Conservation (phyloP, 1,139 yeast genomes). For the Pichia sp. region DNA sequence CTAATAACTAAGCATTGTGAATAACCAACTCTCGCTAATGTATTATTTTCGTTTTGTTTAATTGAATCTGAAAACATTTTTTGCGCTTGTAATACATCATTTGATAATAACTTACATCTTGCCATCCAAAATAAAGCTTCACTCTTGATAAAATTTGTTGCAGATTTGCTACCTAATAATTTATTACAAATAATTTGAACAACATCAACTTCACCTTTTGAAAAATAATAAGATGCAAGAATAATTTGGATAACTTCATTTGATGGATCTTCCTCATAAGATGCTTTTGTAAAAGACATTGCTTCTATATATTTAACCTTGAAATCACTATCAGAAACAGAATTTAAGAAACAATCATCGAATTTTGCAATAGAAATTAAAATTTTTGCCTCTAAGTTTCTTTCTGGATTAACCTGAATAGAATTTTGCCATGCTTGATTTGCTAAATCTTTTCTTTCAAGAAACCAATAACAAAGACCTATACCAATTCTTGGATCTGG, state of each 20-base stretch:
- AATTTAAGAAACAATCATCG: slow-evolving; percentile 53
- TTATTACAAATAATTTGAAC: slow-evolving; percentile 54
- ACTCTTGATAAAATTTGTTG: slow-evolving; percentile 45
- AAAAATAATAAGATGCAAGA: slow-evolving; percentile 30
- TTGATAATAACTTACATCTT: slow-evolving; percentile 56
- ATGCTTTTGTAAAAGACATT: slow-evolving; percentile 32
- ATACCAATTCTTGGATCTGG: slow-evolving; percentile 96
- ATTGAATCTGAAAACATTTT: slow-evolving; percentile 67
- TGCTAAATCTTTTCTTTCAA: slow-evolving; percentile 76
- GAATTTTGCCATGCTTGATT: slow-evolving; percentile 76
- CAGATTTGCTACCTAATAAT: slow-evolving; percentile 38
- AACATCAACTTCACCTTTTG: slow-evolving; percentile 44
- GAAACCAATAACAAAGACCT: slow-evolving; percentile 89
- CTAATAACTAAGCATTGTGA: slow-evolving; percentile 81
- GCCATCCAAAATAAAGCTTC: slow-evolving; percentile 86
- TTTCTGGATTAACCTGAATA: slow-evolving; percentile 52
- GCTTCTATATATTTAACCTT: slow-evolving; percentile 43
- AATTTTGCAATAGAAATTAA: slow-evolving; percentile 64
- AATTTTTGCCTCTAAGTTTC: slow-evolving; percentile 56
- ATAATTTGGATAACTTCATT: slow-evolving; percentile 29
- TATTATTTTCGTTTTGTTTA: slow-evolving; percentile 52
- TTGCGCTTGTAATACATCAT: slow-evolving; percentile 60
- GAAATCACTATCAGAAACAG: slow-evolving; percentile 57
- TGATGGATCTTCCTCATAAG: slow-evolving; percentile 26
- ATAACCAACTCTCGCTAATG: slow-evolving; percentile 71